Evolutionary conservation across 257 asterid genomes (phyloP).

Genomic region (Linaria vulgaris): DNA sequence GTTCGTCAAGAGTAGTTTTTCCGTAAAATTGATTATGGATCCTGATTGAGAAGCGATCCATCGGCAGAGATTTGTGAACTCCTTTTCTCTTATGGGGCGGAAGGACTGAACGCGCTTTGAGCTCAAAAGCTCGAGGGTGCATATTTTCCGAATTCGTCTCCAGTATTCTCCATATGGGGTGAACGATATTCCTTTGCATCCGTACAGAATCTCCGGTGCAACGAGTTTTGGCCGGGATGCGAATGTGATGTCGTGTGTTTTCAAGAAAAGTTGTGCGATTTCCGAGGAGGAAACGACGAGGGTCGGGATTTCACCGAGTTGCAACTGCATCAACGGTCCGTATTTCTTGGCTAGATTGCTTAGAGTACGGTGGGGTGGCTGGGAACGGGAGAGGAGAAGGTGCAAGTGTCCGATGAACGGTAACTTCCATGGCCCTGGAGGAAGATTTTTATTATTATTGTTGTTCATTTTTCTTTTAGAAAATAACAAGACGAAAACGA

Average conservation of each 20-base stretch:
- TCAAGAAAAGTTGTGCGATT: constrained; percentile 11
- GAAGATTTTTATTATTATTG: neutral
- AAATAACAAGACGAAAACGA: neutral
- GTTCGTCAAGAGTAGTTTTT: neutral
- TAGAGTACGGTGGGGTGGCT: constrained; percentile 28
- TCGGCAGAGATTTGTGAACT: neutral
- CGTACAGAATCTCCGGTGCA: constrained; percentile 3
- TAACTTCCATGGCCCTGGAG: constrained; percentile 17
- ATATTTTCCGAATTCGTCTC: constrained; percentile 21
- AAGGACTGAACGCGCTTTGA: neutral
- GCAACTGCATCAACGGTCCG: constrained; percentile 31
- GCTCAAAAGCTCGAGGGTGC: constrained; percentile 24
- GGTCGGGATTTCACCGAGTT: constrained; percentile 24
- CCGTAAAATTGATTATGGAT: neutral
- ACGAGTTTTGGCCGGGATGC: constrained; percentile 22
- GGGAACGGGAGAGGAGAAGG: neutral
- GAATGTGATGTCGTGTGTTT: constrained; percentile 30
- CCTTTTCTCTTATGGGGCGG: neutral
- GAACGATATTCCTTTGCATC: constrained; percentile 12
- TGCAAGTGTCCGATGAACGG: constrained; percentile 33
- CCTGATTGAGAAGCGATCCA: neutral
- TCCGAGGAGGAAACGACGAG: constrained; percentile 17
- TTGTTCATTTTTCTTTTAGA: neutral
- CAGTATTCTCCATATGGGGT: constrained; percentile 26
- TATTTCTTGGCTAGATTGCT: constrained; percentile 15